These are phyloP conservation scores for Globisporangium lucens DNA, from an alignment of 352 stramenopile species.

Conservation along the genomic window DNA sequence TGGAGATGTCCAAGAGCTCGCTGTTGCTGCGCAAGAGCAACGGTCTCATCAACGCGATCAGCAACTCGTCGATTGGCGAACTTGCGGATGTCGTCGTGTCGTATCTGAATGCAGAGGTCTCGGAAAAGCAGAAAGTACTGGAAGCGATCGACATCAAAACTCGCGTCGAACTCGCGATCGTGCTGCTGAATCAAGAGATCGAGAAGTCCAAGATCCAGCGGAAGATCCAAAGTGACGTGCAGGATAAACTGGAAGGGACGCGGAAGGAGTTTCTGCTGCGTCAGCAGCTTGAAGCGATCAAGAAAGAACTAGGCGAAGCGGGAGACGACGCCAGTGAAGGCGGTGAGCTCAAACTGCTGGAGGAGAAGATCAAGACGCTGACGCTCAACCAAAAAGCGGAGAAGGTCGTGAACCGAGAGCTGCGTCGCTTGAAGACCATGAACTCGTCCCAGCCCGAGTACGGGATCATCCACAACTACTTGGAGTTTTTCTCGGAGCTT, in stretches of 20 bases:
- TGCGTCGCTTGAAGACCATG: slow-evolving; percentile 72
- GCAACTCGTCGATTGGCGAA: slow-evolving; percentile 53
- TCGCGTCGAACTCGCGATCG: slow-evolving; percentile 47
- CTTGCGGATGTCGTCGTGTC: slow-evolving; percentile 71
- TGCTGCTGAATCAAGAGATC: slow-evolving; percentile 52
- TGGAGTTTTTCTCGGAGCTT: slow-evolving; percentile 77
- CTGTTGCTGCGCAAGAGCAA: slow-evolving; percentile 52
- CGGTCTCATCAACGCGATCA: slow-evolving; percentile 59
- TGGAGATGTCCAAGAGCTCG: slow-evolving; percentile 64
- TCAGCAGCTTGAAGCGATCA: slow-evolving; percentile 99
- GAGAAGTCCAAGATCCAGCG: slow-evolving; percentile 59
- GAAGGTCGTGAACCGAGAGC: slow-evolving; percentile 59
- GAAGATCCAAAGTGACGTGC: slow-evolving; percentile 70
- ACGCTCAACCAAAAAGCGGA: slow-evolving; percentile 49
- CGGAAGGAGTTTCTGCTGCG: slow-evolving; percentile 93
- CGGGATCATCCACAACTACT: slow-evolving; percentile 75
- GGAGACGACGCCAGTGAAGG: slow-evolving; percentile 38
- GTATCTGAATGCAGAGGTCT: slow-evolving; percentile 52
- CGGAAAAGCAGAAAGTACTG: slow-evolving; percentile 59
- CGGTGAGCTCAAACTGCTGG: slow-evolving; percentile 53
- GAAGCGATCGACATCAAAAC: slow-evolving; percentile 39
- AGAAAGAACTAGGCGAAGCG: slow-evolving; percentile 94
- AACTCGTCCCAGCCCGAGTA: slow-evolving; percentile 75
- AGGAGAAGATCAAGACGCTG: slow-evolving; percentile 53
- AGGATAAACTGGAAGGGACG: slow-evolving; percentile 66